Evolutionary conservation across 1,284 basidiomycete species (phyloP).

Genomic region (Lignosus rhinocerotis): DNA sequence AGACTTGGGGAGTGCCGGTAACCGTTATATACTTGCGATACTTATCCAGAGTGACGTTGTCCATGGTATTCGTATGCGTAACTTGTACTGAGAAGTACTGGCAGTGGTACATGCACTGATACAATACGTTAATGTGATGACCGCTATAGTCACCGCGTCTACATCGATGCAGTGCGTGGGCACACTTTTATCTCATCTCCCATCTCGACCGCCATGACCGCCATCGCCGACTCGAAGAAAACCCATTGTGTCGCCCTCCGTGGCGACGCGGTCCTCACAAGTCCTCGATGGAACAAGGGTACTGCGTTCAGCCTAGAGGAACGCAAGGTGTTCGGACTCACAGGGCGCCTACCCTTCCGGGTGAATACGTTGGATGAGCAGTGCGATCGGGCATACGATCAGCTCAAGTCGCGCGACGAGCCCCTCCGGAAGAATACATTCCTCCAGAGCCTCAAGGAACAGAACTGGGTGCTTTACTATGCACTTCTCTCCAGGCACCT

Average conservation of each 20-base stretch:
- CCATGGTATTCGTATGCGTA: too few species aligned
- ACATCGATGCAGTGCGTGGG: neutral
- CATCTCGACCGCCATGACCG: constrained; percentile 15
- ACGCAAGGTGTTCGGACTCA: constrained; percentile 69
- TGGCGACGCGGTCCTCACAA: constrained; percentile 61
- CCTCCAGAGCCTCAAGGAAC: constrained; percentile 68
- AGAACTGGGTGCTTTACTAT: constrained; percentile 80
- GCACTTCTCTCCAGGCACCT: constrained; percentile 61
- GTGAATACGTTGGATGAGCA: constrained; percentile 80
- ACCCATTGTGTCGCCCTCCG: constrained; percentile 51
- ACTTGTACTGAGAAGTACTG: too few species aligned
- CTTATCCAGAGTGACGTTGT: too few species aligned
- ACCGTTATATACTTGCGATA: too few species aligned
- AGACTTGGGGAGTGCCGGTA: too few species aligned
- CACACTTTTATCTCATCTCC: neutral
- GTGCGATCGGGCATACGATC: constrained; percentile 68
- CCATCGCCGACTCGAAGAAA: constrained; percentile 9
- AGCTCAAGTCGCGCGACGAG: constrained; percentile 49
- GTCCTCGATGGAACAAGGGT: constrained; percentile 71
- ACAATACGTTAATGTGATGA: neutral
- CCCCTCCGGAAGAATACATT: constrained; percentile 72
- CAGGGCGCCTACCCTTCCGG: constrained; percentile 75
- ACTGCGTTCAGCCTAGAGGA: constrained; percentile 72
- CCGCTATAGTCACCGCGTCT: neutral
- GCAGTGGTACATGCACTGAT: neutral